Conservation (phyloP, 73 alveolate genomes). For the Paramecium sexaurelia region DNA sequence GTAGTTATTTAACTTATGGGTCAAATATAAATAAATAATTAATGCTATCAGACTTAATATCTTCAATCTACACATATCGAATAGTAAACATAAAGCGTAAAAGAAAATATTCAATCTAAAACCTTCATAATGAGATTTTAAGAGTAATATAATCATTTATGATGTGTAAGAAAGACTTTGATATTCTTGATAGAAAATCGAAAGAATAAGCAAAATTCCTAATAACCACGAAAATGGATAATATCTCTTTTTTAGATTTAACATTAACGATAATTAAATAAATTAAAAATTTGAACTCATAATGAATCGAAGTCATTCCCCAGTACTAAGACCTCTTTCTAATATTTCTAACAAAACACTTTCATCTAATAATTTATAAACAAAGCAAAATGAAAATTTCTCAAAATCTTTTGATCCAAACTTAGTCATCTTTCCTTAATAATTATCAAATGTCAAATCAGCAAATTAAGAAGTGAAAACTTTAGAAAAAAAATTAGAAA, state of each 20-base stretch:
- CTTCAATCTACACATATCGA: not conserved
- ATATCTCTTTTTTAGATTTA: not conserved
- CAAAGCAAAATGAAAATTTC: not conserved
- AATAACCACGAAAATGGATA: not conserved
- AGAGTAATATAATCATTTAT: not conserved
- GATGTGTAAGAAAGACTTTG: not conserved
- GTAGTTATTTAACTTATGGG: not conserved
- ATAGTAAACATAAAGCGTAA: not conserved
- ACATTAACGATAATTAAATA: conserved; percentile 15
- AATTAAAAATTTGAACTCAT: conserved; percentile 1
- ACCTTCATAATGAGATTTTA: conserved; percentile 6
- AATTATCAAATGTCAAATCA: not conserved
- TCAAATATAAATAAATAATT: not conserved
- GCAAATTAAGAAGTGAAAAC: not conserved
- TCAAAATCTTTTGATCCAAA: not conserved
- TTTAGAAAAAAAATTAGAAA: not conserved
- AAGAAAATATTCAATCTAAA: conserved; percentile 36
- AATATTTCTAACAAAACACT: not conserved
- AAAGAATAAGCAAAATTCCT: not conserved
- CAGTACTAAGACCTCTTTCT: not conserved
- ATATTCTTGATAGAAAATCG: not conserved
- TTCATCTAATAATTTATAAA: not conserved
- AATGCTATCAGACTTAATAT: not conserved
- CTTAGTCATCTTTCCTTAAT: not conserved
- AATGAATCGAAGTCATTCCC: conserved; percentile 12